These are phyloP conservation scores for Dryadomyces sulphureus DNA, from an alignment of 2,329 filamentous ascomycete genomes.

Conservation along the genomic window DNA sequence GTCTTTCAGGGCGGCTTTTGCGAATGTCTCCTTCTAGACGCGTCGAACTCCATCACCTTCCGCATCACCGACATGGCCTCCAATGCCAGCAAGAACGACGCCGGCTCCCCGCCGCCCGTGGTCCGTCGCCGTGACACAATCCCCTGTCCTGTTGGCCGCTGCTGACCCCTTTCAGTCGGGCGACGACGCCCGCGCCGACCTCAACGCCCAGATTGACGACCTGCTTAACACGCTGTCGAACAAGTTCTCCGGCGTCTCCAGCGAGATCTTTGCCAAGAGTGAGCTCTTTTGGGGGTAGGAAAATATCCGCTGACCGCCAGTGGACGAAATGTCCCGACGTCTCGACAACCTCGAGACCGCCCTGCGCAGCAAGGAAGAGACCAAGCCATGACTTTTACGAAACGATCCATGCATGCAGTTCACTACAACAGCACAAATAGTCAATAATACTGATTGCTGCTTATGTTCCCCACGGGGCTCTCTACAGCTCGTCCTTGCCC, in stretches of 20 bases:
- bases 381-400: slow-evolving; percentile 8
- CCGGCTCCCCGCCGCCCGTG: neutral
- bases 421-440: no score
- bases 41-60: neutral
- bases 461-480: neutral
- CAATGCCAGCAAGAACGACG: neutral
- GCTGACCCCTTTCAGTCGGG: slow-evolving; percentile 14
- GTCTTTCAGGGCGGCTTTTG: no score
- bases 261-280: slow-evolving; percentile 84
- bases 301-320: no score
- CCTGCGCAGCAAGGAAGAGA: slow-evolving; percentile 37
- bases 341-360: slow-evolving; percentile 71
- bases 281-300: no score
- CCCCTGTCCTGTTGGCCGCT: neutral
- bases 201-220: slow-evolving; percentile 71
- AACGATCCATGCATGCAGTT: no score
- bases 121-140: neutral
- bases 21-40: neutral
- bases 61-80: neutral
- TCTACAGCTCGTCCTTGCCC: slow-evolving; percentile 1
- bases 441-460: no score
- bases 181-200: slow-evolving; percentile 43
- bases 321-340: slow-evolving; percentile 86
- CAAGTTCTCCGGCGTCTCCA: slow-evolving; percentile 74
- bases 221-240: slow-evolving; percentile 69